These are phyloP conservation scores for Allium cepa DNA, from an alignment of 106 monocot species.

Conservation along the genomic window DNA sequence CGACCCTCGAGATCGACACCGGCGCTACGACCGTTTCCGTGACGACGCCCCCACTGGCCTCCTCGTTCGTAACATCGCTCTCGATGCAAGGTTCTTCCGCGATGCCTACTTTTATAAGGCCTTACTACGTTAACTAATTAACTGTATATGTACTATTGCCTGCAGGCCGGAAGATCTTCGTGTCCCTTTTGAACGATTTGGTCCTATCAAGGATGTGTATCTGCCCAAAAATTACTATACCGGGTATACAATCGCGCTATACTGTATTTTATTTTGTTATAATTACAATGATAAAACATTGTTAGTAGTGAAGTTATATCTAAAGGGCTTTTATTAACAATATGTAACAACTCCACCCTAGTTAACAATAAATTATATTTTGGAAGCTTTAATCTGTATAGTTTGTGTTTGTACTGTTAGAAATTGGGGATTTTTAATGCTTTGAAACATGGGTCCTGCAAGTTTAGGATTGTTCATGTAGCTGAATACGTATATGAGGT, in stretches of 20 bases:
- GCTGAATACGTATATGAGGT: too few species aligned
- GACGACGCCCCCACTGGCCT: constrained; percentile 60
- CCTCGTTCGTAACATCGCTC: constrained; percentile 81
- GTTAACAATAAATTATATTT: too few species aligned
- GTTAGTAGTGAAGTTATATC: too few species aligned
- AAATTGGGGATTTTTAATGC: too few species aligned
- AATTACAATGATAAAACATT: too few species aligned
- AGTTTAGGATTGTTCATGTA: too few species aligned
- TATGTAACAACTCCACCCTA: too few species aligned
- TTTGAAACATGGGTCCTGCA: too few species aligned
- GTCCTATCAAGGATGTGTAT: constrained; percentile 88
- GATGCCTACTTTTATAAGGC: not conserved
- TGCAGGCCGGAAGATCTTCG: constrained; percentile 71
- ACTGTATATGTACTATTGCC: not conserved
- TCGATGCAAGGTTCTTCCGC: constrained; percentile 52
- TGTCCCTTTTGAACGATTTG: constrained; percentile 86
- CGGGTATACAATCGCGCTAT: constrained; percentile 23
- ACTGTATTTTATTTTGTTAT: too few species aligned
- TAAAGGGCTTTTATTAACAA: too few species aligned
- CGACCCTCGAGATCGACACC: constrained; percentile 41
- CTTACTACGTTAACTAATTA: not conserved
- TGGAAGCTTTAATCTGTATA: too few species aligned
- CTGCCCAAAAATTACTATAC: constrained; percentile 93
- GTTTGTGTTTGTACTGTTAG: too few species aligned
- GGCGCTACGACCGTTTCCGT: constrained; percentile 31